A percentile compares a stretch with the other conserved stretches of the same genome.
Evolutionary conservation across 371 early-diverging fungal genomes (phyloP).

Genomic region (Haplosporangium sp.): DNA sequence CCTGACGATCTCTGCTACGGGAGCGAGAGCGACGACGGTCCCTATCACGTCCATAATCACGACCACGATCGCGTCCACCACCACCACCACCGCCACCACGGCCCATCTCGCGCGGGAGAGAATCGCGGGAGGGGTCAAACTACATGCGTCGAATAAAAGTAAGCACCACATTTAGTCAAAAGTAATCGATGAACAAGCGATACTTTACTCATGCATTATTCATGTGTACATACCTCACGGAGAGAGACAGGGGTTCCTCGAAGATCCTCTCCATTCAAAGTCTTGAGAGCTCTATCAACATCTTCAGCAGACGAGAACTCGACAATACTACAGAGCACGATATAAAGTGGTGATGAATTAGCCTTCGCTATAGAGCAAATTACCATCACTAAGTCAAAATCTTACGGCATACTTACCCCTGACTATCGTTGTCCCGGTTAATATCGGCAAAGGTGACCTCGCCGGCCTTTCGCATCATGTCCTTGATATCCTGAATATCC

Average conservation of each 20-base stretch:
- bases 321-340: conserved; percentile 73
- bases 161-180: not conserved
- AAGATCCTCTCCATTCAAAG: conserved; percentile 88
- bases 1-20: conserved; percentile 47
- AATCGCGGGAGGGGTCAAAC: conserved; percentile 55
- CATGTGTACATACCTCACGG: conserved; percentile 73
- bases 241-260: conserved; percentile 83
- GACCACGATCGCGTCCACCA: conserved; percentile 38
- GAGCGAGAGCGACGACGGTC: conserved; percentile 64
- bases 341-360: not conserved
- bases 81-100: conserved; percentile 43
- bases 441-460: conserved; percentile 95
- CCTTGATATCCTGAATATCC: conserved; percentile 91
- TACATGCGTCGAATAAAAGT: conserved; percentile 1
- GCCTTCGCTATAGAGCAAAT: not conserved
- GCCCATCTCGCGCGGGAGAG: conserved; percentile 55
- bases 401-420: conserved; percentile 74
- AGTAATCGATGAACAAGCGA: not conserved
- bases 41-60: conserved; percentile 47
- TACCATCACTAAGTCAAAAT: not conserved
- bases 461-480: conserved; percentile 94
- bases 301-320: conserved; percentile 87
- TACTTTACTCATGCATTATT: not conserved
- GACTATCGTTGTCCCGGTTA: conserved; percentile 81
- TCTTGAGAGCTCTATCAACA: conserved; percentile 87